phyloP scores from a whole-genome alignment of 108 stramenopile genomes.

The Pseudonitzschia multiseries region DNA sequence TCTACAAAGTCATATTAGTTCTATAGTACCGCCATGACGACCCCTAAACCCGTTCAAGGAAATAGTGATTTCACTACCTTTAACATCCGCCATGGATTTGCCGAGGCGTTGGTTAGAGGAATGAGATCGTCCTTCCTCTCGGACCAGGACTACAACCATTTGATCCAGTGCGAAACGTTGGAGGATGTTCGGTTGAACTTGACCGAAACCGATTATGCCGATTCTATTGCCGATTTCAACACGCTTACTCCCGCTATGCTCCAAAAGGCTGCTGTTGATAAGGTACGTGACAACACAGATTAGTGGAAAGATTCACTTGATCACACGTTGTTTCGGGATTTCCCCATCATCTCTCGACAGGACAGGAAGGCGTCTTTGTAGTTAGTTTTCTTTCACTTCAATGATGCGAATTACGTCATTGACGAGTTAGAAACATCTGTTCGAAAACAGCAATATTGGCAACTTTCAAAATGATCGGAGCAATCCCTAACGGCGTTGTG shows the following conservation, averaged over 20 bases:
- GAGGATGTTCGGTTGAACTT: constrained; percentile 97
- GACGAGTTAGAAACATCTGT: no score
- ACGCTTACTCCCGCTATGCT: constrained; percentile 76
- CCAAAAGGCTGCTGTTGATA: constrained; percentile 85
- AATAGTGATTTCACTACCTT: constrained; percentile 89
- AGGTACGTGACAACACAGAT: constrained; percentile 51
- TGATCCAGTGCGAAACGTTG: constrained; percentile 95
- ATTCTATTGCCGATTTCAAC: constrained; percentile 81
- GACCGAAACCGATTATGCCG: constrained; percentile 96
- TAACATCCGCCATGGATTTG: constrained; percentile 96
- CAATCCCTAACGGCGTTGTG: neutral
- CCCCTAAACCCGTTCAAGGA: constrained; percentile 48
- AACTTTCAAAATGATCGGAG: no score
- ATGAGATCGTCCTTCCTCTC: constrained; percentile 92
- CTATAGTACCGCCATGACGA: constrained; percentile 32
- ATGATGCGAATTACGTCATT: neutral
- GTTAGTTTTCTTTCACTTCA: constrained; percentile 4
- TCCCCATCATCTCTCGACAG: neutral
- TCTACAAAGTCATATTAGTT: no score
- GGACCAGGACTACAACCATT: constrained; percentile 92
- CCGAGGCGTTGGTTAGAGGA: constrained; percentile 94
- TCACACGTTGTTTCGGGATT: neutral
- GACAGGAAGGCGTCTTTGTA: neutral
- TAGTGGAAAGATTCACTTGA: neutral
- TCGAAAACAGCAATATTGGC: no score